A percentile compares a stretch with the other conserved stretches of the same genome.
phyloP scores from a whole-genome alignment of 1,284 basidiomycete species.

The Ceratobasidium sp. region DNA sequence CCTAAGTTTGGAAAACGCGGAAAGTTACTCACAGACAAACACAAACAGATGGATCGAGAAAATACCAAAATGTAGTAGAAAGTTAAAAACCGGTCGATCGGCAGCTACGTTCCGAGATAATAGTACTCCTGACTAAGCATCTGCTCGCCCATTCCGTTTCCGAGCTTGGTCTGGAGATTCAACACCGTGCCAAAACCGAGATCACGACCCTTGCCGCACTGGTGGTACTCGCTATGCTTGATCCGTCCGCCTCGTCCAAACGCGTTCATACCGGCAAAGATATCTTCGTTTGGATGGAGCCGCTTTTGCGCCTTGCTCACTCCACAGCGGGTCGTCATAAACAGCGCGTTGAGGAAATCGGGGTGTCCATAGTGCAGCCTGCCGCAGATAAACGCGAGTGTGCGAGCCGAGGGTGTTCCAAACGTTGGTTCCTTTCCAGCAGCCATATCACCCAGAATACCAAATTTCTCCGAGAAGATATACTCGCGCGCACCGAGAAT shows the following conservation, averaged over 20 bases:
- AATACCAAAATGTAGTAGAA: conserved; percentile 99
- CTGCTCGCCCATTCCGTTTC: conserved; percentile 99
- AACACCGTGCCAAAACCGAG: conserved; percentile 98
- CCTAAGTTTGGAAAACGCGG: conserved; percentile 30
- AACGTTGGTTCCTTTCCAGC: conserved; percentile 99
- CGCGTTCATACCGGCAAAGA: conserved; percentile 99
- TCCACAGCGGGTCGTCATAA: conserved; percentile 98
- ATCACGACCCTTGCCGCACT: conserved; percentile 98
- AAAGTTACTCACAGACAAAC: conserved; percentile 73
- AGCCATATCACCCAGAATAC: conserved; percentile 97
- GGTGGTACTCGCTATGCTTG: conserved; percentile 99
- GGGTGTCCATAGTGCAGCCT: conserved; percentile 99
- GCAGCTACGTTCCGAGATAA: conserved; percentile 98
- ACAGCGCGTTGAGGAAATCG: conserved; percentile 97
- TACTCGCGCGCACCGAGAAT: conserved; percentile 99
- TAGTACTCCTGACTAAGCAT: conserved; percentile 99
- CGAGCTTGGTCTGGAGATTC: conserved; percentile 99
- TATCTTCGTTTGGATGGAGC: conserved; percentile 98
- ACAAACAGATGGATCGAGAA: conserved; percentile 94
- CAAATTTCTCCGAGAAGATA: conserved; percentile 99
- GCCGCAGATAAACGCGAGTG: conserved; percentile 97
- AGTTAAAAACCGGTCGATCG: conserved; percentile 97
- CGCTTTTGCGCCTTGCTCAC: conserved; percentile 99
- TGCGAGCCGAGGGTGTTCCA: conserved; percentile 94
- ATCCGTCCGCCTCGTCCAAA: conserved; percentile 97